Evolutionary conservation across 2,329 filamentous ascomycete species (phyloP).

Genomic region (Byssothecium circinans): DNA sequence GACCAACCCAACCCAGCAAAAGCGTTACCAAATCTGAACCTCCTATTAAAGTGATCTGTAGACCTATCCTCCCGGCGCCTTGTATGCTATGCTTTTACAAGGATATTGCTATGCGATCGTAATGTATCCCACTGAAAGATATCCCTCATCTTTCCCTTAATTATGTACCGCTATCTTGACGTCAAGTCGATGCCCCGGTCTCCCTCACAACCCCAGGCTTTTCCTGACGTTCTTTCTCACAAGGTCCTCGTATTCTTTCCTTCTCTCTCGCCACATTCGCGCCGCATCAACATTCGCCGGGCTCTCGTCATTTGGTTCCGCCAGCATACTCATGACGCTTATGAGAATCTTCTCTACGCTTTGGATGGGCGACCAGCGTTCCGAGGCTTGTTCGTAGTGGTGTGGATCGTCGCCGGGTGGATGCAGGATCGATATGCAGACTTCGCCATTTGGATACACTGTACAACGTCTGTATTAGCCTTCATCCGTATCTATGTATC

Average conservation of each 20-base stretch:
- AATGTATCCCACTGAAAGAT: too few species aligned
- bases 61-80: too few species aligned
- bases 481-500: too few species aligned
- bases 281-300: constrained; percentile 95
- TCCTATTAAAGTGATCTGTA: too few species aligned
- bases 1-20: too few species aligned
- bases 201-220: constrained; percentile 37
- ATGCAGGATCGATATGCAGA: constrained; percentile 97
- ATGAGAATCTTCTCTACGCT: constrained; percentile 92
- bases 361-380: constrained; percentile 94
- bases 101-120: too few species aligned
- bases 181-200: neutral
- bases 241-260: constrained; percentile 73
- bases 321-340: constrained; percentile 88
- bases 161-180: too few species aligned
- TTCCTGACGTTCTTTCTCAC: constrained; percentile 62
- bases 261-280: constrained; percentile 80
- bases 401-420: constrained; percentile 91
- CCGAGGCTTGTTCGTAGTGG: constrained; percentile 86
- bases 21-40: too few species aligned
- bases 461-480: constrained; percentile 1
- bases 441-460: constrained; percentile 81
- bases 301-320: constrained; percentile 91
- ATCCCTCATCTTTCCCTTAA: too few species aligned
- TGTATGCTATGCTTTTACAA: too few species aligned